These are phyloP conservation scores for Rhizomucor miehei DNA, from an alignment of 371 early-diverging fungal genomes.

Conservation along the genomic window DNA sequence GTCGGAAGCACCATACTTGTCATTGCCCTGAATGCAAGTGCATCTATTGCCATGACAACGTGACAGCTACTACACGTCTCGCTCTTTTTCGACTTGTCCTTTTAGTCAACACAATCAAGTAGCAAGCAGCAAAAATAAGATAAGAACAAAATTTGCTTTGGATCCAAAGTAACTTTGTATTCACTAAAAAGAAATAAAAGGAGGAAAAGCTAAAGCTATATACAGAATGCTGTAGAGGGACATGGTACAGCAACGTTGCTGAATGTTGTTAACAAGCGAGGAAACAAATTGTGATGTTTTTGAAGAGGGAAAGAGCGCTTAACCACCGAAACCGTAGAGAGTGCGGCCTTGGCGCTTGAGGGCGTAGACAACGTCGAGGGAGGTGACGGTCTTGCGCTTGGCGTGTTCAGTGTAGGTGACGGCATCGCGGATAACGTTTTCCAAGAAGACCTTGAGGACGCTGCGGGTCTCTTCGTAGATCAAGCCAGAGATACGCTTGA, in stretches of 20 bases:
- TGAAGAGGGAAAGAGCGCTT: slow-evolving; percentile 13
- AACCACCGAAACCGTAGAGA: slow-evolving; percentile 66
- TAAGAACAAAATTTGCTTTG: no score
- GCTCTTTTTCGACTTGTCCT: no score
- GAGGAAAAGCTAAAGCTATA: neutral
- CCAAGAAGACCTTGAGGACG: slow-evolving; percentile 97
- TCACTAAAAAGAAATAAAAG: neutral
- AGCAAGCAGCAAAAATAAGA: no score
- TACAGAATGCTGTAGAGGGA: neutral
- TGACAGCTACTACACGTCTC: no score
- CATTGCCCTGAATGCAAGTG: no score
- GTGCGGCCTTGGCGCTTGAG: slow-evolving; percentile 98
- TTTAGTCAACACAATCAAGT: no score
- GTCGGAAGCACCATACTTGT: no score
- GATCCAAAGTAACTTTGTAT: no score
- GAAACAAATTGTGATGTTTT: neutral
- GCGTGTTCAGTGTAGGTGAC: slow-evolving; percentile 99
- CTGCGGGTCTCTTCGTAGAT: slow-evolving; percentile 97
- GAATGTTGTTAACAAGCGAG: neutral
- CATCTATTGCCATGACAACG: no score
- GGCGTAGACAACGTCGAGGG: slow-evolving; percentile 95
- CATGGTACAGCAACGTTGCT: neutral
- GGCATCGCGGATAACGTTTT: slow-evolving; percentile 97
- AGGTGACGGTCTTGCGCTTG: slow-evolving; percentile 99
- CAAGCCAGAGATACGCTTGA: slow-evolving; percentile 99